Evolutionary conservation across 2,329 filamentous ascomycete genomes (phyloP).

Genomic region (Sporothrix brasiliensis): DNA sequence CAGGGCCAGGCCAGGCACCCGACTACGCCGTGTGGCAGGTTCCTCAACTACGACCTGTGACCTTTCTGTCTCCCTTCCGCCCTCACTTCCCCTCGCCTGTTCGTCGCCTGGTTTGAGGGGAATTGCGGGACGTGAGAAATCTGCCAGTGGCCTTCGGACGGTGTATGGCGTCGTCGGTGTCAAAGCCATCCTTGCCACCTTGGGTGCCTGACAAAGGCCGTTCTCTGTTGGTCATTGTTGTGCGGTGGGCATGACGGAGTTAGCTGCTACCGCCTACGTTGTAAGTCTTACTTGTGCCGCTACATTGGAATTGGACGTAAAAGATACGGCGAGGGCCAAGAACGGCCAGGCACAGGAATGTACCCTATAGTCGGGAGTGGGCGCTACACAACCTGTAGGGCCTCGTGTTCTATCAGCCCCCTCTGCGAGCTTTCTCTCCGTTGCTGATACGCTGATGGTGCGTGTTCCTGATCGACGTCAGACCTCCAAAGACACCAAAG

Average conservation of each 20-base stretch:
- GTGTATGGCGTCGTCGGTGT: not conserved
- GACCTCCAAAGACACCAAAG: not conserved
- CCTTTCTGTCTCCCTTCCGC: not conserved
- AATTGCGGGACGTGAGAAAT: too few relatives aligned
- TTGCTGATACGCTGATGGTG: not conserved
- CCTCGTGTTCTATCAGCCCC: too few relatives aligned
- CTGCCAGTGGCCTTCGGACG: too few relatives aligned
- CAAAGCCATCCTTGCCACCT: not conserved
- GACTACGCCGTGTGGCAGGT: too few relatives aligned
- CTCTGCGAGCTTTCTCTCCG: not conserved
- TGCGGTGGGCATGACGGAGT: too few relatives aligned
- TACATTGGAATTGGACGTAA: not conserved
- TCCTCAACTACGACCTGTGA: too few relatives aligned
- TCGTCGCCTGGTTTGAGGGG: not conserved
- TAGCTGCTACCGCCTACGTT: too few relatives aligned
- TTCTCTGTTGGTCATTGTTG: not conserved
- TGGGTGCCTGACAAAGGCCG: slow-evolving; percentile 5
- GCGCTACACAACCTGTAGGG: too few relatives aligned
- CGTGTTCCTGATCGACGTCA: slow-evolving; percentile 15
- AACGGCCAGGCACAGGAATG: not conserved
- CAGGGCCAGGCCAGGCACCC: too few relatives aligned
- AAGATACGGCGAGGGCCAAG: not conserved
- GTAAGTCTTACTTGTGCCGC: too few relatives aligned
- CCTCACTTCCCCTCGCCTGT: not conserved
- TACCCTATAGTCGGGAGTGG: not conserved